Conservation (phyloP, 1,139 yeast genomes). For the Wickerhamomyces sp. region DNA sequence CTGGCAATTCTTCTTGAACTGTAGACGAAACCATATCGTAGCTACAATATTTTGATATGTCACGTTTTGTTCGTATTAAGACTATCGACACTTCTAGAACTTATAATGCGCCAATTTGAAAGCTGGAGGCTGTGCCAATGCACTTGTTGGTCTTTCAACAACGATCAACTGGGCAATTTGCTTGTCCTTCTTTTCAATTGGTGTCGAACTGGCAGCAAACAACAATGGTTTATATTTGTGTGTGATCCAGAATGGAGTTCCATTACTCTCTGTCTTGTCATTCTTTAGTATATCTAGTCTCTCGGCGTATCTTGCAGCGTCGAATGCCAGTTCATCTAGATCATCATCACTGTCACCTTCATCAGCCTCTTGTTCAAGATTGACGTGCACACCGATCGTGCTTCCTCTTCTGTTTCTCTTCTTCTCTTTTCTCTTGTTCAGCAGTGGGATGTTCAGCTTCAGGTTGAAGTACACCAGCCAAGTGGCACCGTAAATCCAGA, state of each 20-base stretch:
- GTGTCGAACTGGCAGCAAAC: conserved; percentile 52
- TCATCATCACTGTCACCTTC: conserved; percentile 30
- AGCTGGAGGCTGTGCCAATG: conserved; percentile 64
- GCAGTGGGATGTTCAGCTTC: conserved; percentile 49
- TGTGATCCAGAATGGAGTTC: conserved; percentile 66
- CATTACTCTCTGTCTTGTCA: conserved; percentile 25
- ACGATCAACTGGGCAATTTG: conserved; percentile 49
- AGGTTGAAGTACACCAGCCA: conserved; percentile 80
- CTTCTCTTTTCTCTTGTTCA: conserved; percentile 35
- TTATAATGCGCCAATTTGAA: conserved; percentile 67
- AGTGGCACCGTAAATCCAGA: conserved; percentile 86
- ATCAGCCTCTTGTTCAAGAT: conserved; percentile 27
- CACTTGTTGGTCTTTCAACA: conserved; percentile 70
- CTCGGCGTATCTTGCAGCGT: conserved; percentile 12
- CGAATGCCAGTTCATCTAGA: conserved; percentile 14
- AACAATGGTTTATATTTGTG: conserved; percentile 73
- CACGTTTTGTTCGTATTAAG: background rate
- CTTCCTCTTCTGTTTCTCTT: conserved; percentile 66
- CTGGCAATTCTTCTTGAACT: no score
- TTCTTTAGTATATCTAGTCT: conserved; percentile 27
- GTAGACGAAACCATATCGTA: background rate
- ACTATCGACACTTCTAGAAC: conserved; percentile 28
- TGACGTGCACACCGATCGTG: conserved; percentile 35
- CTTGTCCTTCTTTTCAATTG: background rate
- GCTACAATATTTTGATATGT: background rate